Conservation (phyloP, 805 yeast genomes). For the Lipomyces yamanashiensis region DNA sequence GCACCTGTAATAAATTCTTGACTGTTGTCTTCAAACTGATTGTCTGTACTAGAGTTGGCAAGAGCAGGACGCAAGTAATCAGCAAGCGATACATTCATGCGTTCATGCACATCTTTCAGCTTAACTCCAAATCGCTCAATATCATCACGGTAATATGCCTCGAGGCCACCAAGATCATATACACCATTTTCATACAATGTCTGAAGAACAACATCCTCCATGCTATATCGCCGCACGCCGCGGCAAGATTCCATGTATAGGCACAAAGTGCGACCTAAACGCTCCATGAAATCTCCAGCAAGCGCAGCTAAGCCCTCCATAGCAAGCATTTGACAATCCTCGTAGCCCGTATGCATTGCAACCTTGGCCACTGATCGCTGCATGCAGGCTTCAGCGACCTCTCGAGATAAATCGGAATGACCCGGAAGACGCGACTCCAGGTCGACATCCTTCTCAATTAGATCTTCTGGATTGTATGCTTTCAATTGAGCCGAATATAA, state of each 20-base stretch:
- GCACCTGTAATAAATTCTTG: constrained; percentile 96
- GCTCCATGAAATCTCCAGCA: constrained; percentile 78
- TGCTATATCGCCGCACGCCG: constrained; percentile 40
- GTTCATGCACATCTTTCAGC: constrained; percentile 67
- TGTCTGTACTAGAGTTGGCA: constrained; percentile 57
- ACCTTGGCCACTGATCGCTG: constrained; percentile 73
- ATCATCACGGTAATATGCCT: constrained; percentile 73
- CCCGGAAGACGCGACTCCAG: constrained; percentile 74
- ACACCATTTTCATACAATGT: constrained; percentile 86
- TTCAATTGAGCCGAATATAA: constrained; percentile 63
- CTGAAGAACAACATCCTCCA: constrained; percentile 59
- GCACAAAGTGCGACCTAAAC: constrained; percentile 71
- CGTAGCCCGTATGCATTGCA: constrained; percentile 92
- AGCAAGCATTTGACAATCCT: constrained; percentile 77
- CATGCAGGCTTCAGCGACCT: constrained; percentile 67
- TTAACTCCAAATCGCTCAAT: constrained; percentile 70
- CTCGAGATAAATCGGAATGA: constrained; percentile 61
- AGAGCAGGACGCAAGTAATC: constrained; percentile 80
- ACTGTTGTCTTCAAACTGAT: constrained; percentile 83
- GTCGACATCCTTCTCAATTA: constrained; percentile 77
- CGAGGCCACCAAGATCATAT: constrained; percentile 73
- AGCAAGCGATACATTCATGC: constrained; percentile 72
- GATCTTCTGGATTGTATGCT: constrained; percentile 65
- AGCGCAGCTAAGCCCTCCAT: constrained; percentile 78
- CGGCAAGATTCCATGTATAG: constrained; percentile 66